A percentile compares a stretch with the other conserved stretches of the same genome.
phyloP scores from a whole-genome alignment of 768 basidiomycete genomes.

The Pisolithus tinctorius region DNA sequence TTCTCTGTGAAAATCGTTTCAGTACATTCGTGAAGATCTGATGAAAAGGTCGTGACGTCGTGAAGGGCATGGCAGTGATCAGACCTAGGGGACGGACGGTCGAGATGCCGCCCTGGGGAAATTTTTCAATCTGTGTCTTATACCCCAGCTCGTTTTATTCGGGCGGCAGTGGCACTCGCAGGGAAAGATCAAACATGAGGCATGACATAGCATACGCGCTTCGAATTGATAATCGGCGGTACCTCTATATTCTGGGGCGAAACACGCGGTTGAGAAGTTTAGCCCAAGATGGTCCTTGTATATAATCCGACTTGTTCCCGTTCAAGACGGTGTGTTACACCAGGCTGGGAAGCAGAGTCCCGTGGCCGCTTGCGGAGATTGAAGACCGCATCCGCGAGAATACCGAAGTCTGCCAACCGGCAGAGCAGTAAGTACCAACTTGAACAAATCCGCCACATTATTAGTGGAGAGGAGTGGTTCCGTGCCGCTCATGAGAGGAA shows the following conservation, averaged over 20 bases:
- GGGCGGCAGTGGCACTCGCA: neutral
- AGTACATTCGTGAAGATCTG: constrained; percentile 1
- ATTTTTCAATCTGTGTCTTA: neutral
- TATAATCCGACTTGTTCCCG: neutral
- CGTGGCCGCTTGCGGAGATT: neutral
- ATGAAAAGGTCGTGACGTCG: constrained; percentile 4
- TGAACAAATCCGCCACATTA: too few species aligned
- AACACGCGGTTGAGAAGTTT: neutral
- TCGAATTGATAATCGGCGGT: neutral
- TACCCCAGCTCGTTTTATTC: neutral
- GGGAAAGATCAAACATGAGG: neutral
- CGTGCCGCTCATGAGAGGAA: too few species aligned
- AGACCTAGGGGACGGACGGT: neutral
- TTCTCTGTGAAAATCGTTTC: neutral
- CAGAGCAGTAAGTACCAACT: too few species aligned
- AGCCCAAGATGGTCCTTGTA: neutral
- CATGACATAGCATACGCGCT: neutral
- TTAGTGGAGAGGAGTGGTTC: too few species aligned
- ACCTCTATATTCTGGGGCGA: neutral
- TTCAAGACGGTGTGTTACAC: neutral
- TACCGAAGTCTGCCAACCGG: neutral
- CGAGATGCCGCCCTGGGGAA: neutral
- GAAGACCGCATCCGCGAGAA: neutral
- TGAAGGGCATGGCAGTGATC: constrained; percentile 4
- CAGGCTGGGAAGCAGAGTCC: neutral